Base-by-base conservation (phyloP, 768 basidiomycete genomes). In the Termitomyces eurrhizus region DNA sequence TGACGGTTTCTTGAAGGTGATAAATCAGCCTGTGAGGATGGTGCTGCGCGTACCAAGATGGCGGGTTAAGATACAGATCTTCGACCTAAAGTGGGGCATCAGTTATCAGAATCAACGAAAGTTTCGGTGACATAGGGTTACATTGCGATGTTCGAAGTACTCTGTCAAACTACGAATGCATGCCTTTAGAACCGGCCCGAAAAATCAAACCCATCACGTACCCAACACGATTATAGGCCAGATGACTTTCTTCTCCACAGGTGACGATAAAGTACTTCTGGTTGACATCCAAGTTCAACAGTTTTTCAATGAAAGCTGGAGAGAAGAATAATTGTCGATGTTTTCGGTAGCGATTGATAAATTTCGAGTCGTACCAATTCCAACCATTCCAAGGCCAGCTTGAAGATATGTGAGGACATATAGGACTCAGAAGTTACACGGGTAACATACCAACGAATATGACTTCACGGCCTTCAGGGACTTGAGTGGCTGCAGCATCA, bases 271-370 rank as follows among this genome's bases (percentile, higher is more conserved):
- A 75, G 70, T 86, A 88, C 7, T 74, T 73, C 3, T 63, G 57
- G n/a, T 60, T 48, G 8, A 12, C 76, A 64, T 89, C 85, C 32
- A 84, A 75, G 58, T 79, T 77, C 46, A 88, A 75, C 35, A 90
- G 73, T 65, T 88, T 89, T 68, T 89, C 87, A 65, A 89, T 86
- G 73, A 89, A 88, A 0, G 86, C 86, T 81, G 41, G 24, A 14
- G 42, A n/a, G 33, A 36, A 9, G 21, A 24, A 56, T 8, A 32
- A 16, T 56, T 32, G 29, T 26, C 35, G 32, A 42, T 8, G 18
- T 32, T 36, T 35, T 41, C 37, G 46, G 53, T 13, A 56, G 12
- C 24, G 14, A n/a, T 18, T 4, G n/a, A 35, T 2, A 21, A 44
- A 18, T 16, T 33, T 39, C 14, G 59, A 52, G 50, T 33, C 72